Conservation (phyloP, 208 protist species). For the Herpetomonas samuelpessoai region DNA sequence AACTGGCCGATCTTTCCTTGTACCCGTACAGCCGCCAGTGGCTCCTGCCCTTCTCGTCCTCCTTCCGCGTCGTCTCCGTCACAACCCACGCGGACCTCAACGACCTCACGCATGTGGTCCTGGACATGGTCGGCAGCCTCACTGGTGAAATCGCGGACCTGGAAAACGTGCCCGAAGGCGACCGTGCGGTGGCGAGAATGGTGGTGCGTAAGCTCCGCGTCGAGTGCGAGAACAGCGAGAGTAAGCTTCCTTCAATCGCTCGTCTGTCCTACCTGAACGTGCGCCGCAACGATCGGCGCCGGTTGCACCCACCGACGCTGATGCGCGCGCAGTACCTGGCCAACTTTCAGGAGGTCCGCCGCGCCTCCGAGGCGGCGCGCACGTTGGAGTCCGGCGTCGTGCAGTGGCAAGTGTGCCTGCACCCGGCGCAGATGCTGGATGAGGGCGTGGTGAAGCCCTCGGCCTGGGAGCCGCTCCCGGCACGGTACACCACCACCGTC, state of each 20-base stretch:
- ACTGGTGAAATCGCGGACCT: slow-evolving; percentile 40
- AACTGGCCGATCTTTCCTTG: slow-evolving; percentile 65
- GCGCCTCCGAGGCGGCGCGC: slow-evolving; percentile 54
- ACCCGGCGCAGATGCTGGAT: slow-evolving; percentile 62
- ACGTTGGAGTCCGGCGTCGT: slow-evolving; percentile 68
- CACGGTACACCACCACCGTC: slow-evolving; percentile 50
- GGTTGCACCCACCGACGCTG: slow-evolving; percentile 71
- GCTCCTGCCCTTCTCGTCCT: slow-evolving; percentile 76
- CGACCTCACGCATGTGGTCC: slow-evolving; percentile 63
- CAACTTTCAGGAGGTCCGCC: slow-evolving; percentile 64
- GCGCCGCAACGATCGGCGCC: slow-evolving; percentile 47
- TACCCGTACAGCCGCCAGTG: slow-evolving; percentile 75
- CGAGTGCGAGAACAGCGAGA: slow-evolving; percentile 40
- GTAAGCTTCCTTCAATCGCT: slow-evolving; percentile 31
- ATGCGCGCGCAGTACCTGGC: slow-evolving; percentile 74
- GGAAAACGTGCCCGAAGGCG: slow-evolving; percentile 58
- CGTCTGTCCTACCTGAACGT: slow-evolving; percentile 46
- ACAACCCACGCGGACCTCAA: slow-evolving; percentile 40
- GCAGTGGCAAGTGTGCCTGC: slow-evolving; percentile 77
- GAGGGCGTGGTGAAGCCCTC: slow-evolving; percentile 78
- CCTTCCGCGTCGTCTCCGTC: slow-evolving; percentile 60
- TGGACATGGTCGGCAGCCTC: slow-evolving; percentile 70
- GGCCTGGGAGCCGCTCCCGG: slow-evolving; percentile 69
- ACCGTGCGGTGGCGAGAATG: slow-evolving; percentile 57
- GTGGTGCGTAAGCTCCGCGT: slow-evolving; percentile 47